Evolutionary conservation across 1,284 basidiomycete species (phyloP).

Genomic region (Melampsora occidentalis): DNA sequence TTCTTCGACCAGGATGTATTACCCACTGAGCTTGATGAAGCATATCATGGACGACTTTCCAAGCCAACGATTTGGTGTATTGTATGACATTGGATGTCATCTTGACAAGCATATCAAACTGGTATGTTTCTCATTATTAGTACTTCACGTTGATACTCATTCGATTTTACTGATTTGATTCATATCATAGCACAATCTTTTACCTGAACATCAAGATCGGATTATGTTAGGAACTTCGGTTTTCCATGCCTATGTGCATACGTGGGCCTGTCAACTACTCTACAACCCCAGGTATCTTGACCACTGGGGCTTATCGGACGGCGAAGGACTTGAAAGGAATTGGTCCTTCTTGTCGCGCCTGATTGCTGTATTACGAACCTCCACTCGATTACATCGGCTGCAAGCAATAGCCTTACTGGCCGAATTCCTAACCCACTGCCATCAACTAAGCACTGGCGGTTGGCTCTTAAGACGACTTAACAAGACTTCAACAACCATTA

Average conservation of each 20-base stretch:
- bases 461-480: no score
- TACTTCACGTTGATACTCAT: background rate
- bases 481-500: no score
- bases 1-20: slow-evolving; percentile 9
- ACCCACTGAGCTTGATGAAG: slow-evolving; percentile 18
- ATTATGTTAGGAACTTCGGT: slow-evolving; percentile 27
- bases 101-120: slow-evolving; percentile 3
- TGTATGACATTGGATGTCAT: slow-evolving; percentile 21
- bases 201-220: background rate
- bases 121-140: slow-evolving; percentile 3
- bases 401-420: background rate
- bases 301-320: slow-evolving; percentile 24
- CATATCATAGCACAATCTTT: background rate
- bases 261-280: slow-evolving; percentile 21
- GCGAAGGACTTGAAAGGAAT: slow-evolving; percentile 24
- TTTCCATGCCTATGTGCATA: slow-evolving; percentile 43
- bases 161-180: background rate
- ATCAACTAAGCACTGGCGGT: no score
- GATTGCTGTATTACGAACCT: background rate
- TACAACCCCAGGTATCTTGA: slow-evolving; percentile 15
- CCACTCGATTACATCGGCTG: slow-evolving; percentile 13
- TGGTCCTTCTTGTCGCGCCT: slow-evolving; percentile 25
- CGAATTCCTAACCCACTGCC: no score
- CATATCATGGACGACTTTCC: background rate
- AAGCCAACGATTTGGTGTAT: background rate